Percentiles rank a stretch among this genome's conserved stretches.
phyloP scores from a whole-genome alignment of 495 filamentous ascomycete genomes.

The Bombardia bombarda region DNA sequence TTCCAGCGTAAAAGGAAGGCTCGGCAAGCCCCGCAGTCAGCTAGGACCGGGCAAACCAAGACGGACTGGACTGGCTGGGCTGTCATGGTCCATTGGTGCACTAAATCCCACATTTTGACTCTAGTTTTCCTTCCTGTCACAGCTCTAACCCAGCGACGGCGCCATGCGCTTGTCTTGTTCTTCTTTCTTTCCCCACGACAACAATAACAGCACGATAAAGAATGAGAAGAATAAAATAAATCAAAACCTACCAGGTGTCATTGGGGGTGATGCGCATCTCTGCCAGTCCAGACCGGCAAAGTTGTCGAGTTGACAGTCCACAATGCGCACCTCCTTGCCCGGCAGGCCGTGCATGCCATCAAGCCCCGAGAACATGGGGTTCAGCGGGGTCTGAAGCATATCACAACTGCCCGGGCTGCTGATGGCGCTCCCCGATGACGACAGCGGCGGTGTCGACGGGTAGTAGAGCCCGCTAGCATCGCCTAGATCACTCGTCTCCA shows the following conservation, averaged over 20 bases:
- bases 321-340: constrained; percentile 71
- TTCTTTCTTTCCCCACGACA: neutral
- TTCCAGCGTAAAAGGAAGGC: neutral
- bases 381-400: constrained; percentile 72
- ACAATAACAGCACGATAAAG: neutral
- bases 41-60: constrained; percentile 1
- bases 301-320: constrained; percentile 63
- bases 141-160: too few species aligned
- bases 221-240: constrained; percentile 14
- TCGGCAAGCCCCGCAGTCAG: constrained; percentile 12
- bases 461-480: constrained; percentile 63
- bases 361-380: constrained; percentile 66
- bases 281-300: constrained; percentile 72
- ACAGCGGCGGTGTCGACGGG: constrained; percentile 84
- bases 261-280: constrained; percentile 68
- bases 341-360: constrained; percentile 70
- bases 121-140: too few species aligned
- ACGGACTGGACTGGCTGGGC: too few species aligned
- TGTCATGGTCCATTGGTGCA: too few species aligned
- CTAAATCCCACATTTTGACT: too few species aligned
- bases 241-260: constrained; percentile 81
- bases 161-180: neutral
- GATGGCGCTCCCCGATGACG: constrained; percentile 70
- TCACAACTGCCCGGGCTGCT: constrained; percentile 80
- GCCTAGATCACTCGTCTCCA: constrained; percentile 73